phyloP scores from a whole-genome alignment of 176 grass and related monocot genomes.

The Tuctoria greenei region DNA sequence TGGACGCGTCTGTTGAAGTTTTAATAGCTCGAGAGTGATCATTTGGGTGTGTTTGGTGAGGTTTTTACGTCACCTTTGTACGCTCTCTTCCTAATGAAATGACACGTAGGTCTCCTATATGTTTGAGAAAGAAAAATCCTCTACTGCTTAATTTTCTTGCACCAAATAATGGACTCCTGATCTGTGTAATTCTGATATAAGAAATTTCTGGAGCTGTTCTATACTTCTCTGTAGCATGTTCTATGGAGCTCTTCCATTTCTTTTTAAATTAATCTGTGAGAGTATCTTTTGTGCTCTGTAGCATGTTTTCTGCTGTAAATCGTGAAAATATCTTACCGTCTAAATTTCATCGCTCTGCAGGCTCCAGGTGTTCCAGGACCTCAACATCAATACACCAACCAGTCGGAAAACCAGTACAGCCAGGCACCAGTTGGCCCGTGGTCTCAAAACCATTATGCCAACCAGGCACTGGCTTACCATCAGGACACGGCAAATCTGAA shows the following conservation, averaged over 20 bases:
- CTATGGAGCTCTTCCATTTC: neutral
- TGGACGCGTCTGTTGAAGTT: neutral
- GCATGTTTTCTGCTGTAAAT: slow-evolving; percentile 27
- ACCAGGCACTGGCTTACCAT: slow-evolving; percentile 44
- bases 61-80: neutral
- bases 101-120: neutral
- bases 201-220: neutral
- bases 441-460: slow-evolving; percentile 43
- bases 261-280: neutral
- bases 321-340: slow-evolving; percentile 28
- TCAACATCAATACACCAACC: slow-evolving; percentile 43
- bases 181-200: neutral
- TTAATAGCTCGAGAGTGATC: neutral
- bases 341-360: slow-evolving; percentile 37
- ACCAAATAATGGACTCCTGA: neutral
- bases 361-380: slow-evolving; percentile 36
- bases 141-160: neutral
- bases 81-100: neutral
- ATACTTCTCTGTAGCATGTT: neutral
- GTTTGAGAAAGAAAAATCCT: neutral
- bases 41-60: neutral
- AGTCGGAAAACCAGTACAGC: slow-evolving; percentile 47
- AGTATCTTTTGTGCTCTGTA: neutral
- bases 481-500: slow-evolving; percentile 40
- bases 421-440: slow-evolving; percentile 27